Base-by-base conservation (phyloP, 345 rosid species). In the Crucihimalaya himalaica region DNA sequence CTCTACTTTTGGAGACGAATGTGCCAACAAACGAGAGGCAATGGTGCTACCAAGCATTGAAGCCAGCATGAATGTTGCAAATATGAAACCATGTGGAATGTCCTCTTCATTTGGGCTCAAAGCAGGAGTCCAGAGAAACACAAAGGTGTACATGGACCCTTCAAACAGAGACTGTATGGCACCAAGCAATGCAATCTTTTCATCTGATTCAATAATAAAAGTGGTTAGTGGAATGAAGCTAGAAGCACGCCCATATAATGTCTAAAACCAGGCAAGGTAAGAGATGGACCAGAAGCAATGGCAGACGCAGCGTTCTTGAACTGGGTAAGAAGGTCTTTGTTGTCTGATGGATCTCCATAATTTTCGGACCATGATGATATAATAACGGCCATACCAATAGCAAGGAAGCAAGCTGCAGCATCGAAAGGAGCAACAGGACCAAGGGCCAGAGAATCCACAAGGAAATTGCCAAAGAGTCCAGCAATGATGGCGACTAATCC, bases 111-210 rank as follows among this genome's bases (percentile, higher is more conserved):
- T 91, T 9, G 98, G 97, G 81, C 98, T 91, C 75, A 93, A 75
- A 63, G 97, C 95, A 66, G 95, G 97, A 63, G 98, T 93, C 98
- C 98, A 93, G 29, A 93, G 93, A 84, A 91, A 91, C 50, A 93
- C 98, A 66, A 93, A 93, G 67, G 98, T 89, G 79, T 91, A 93
- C 98, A 93, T 93, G 47, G 97, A 91, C 58, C 98, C 98, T 86
- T 93, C 97, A 79, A 93, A 93, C n/a, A 93, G 86, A 55, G 98
- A 93, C 79, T 91, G 96, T 23, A 91, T 93, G 27, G 94, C 98
- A 28, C 98, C 98, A 75, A 91, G 83, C 85, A 93, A 75, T 3
- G 95, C 94, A 55, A 93, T 89, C 77, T 89, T 93, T 73, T 93
- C 98, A 89, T 93, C 98, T 93, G 85, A 59, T 61, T 63, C 18